Evolutionary conservation across 371 early-diverging fungal genomes (phyloP).

Genomic region (Saksenaea vasiformis): DNA sequence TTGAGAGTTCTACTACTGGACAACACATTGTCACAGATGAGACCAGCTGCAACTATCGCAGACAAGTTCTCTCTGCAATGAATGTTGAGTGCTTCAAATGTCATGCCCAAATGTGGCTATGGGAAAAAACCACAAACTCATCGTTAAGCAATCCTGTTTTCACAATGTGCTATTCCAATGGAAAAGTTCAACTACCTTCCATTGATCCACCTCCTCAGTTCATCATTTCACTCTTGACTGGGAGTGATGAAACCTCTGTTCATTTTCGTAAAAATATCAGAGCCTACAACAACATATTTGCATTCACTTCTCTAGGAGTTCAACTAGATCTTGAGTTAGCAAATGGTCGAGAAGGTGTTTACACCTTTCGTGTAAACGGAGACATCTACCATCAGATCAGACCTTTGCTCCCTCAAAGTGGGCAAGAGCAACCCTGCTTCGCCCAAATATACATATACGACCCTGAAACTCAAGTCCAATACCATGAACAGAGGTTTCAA

Average conservation of each 20-base stretch:
- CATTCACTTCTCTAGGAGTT: slow-evolving; percentile 18
- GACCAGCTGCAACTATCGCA: too few species aligned
- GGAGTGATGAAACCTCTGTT: not conserved
- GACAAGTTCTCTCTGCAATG: too few species aligned
- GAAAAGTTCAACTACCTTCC: not conserved
- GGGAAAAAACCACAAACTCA: too few species aligned
- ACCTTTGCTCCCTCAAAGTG: not conserved
- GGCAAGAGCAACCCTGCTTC: too few species aligned
- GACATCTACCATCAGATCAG: slow-evolving; percentile 2
- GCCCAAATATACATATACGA: slow-evolving; percentile 5
- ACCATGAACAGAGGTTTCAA: not conserved
- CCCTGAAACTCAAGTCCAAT: not conserved
- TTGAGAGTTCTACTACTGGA: too few species aligned
- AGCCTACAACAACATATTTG: slow-evolving; percentile 12
- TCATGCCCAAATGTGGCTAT: too few species aligned
- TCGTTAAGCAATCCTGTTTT: too few species aligned
- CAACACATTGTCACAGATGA: too few species aligned
- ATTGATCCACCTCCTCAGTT: not conserved
- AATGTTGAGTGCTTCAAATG: too few species aligned
- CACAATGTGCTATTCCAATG: not conserved
- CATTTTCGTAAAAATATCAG: slow-evolving; percentile 16
- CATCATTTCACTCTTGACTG: not conserved
- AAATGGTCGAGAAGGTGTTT: not conserved
- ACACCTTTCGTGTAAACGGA: slow-evolving; percentile 10
- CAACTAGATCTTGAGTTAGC: slow-evolving; percentile 7